Conservation (phyloP, 2,329 filamentous ascomycete species). For the Pseudomassariella vexata region DNA sequence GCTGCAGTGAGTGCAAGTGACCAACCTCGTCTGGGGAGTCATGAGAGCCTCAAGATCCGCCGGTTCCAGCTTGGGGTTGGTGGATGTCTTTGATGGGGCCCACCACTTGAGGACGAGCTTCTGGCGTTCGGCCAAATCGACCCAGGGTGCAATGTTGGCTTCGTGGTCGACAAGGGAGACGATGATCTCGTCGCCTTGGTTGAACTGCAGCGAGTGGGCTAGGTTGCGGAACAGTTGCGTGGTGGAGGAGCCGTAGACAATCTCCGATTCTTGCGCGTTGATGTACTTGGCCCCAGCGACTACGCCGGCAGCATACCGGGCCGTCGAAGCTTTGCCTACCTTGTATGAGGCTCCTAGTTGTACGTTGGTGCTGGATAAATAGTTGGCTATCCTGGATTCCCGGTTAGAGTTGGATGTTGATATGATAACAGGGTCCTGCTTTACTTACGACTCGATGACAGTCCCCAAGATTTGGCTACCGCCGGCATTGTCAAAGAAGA, state of each 20-base stretch:
- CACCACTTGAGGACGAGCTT: constrained; percentile 66
- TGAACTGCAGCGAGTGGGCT: constrained; percentile 46
- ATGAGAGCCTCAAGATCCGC: constrained; percentile 54
- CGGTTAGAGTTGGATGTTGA: constrained; percentile 2
- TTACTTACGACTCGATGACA: constrained; percentile 59
- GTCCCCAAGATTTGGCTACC: constrained; percentile 64
- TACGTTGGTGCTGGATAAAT: constrained; percentile 64
- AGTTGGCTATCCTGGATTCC: constrained; percentile 52
- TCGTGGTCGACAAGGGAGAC: constrained; percentile 72
- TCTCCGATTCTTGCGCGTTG: constrained; percentile 60
- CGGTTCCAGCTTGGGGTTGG: constrained; percentile 53
- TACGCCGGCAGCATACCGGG: constrained; percentile 54
- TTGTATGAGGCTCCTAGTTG: constrained; percentile 69
- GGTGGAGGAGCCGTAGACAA: constrained; percentile 67
- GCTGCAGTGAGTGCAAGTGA: constrained; percentile 67
- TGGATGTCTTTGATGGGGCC: constrained; percentile 40
- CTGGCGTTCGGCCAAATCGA: constrained; percentile 57
- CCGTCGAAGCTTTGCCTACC: constrained; percentile 52
- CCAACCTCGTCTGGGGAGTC: constrained; percentile 58
- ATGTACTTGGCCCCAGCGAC: constrained; percentile 64
- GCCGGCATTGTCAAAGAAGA: constrained; percentile 75
- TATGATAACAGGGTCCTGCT: not conserved
- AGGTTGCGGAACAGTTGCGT: constrained; percentile 74
- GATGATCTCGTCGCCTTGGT: constrained; percentile 59
- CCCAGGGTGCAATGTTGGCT: constrained; percentile 70